Evolutionary conservation across 2,329 filamentous ascomycete species (phyloP), one percentile per base, ranked within the genome.

Genomic region (Cladophialophora psammophila): DNA sequence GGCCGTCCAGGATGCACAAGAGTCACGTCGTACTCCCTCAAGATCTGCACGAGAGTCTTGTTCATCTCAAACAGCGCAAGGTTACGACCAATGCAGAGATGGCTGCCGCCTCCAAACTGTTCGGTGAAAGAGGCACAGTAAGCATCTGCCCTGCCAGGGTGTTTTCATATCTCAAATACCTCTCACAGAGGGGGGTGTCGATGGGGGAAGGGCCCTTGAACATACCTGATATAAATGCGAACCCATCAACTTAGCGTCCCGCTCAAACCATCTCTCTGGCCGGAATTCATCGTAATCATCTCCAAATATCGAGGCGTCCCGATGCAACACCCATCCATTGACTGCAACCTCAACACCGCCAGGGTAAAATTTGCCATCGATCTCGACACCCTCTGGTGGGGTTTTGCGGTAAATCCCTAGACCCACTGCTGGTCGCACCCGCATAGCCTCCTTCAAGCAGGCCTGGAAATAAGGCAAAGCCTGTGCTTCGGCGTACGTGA

Each of bases 61-160:
- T 87, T 86, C 72, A 87, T 86, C 75, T 88, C 85, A 35, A 87
- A 76, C 53, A 86, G 76, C 0, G 84, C 85, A 38, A 87, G 73
- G 72, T 87, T 85, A 2, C 83, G 80, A 9, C 85, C 86, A 64
- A 87, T 86, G 72, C 85, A 87, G 2, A 86, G 74, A 60, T 86
- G 83, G n/a, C 80, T 80, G 31, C 85, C 85, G 12, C 82, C 84
- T 31, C 85, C 85, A 68, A 87, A 87, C 69, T 73, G 45, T 42
- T 3, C 5, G 12, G n/a, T 7, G 20, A 48, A 48, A 20, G n/a
- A 1, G n/a, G 3, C 3, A 12, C 4, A 26, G 45, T 50, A 1
- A 50, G 45, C 45, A 31, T 50, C 45, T 20, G 15, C 12, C 36
- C 15, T 40, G 36, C 36, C 36, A 12, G 15, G 15, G n/a, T 8